Evolutionary conservation across 345 rosid genomes (phyloP), one percentile per base, ranked within the genome.

Genomic region (Trapa incisa): DNA sequence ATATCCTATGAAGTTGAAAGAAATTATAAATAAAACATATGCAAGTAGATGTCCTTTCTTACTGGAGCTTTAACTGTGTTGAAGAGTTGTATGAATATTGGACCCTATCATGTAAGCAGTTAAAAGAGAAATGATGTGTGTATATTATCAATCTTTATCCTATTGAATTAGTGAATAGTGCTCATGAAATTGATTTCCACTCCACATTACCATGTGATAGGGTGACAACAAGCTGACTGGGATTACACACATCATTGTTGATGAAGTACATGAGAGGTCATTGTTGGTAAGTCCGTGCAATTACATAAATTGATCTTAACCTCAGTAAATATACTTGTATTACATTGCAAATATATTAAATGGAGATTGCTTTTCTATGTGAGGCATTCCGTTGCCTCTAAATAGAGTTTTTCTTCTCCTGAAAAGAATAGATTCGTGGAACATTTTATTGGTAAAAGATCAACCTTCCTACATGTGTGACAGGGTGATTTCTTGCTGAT

Each of bases 221-320:
- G 96, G 93, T 45, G 91, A 92, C 80, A 83, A 65, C 71, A 79
- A 72, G 73, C 79, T 89, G 88, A 80, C 80, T 16, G 89, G 88
- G 36, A 72, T 92, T 75, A 87, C 86, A 64, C 96, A 92, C 73
- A 81, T 92, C 65, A 86, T 92, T 67, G 98, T 89, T 52, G 98
- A 92, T 77, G 98, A 92, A 84, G 96, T 92, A 68, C 98, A 92
- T 74, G 98, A 92, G 77, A 85, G 98, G 41, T 92, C 96, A 45
- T 83, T 88, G 76, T 72, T 86, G 98, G 98, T 87, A 68, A 81
- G 91, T 84, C 68, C 60, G 7, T 54, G 17, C n/a, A 17, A 22
- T 54, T 54, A 9, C 9, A 6, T 22, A n/a, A n/a, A 2, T 54
- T 45, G n/a, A 54, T 54, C 33, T 17, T 11, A 22, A 54, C 60